phyloP scores from a whole-genome alignment of 495 filamentous ascomycete genomes.

The Penicillium robsamsonii region DNA sequence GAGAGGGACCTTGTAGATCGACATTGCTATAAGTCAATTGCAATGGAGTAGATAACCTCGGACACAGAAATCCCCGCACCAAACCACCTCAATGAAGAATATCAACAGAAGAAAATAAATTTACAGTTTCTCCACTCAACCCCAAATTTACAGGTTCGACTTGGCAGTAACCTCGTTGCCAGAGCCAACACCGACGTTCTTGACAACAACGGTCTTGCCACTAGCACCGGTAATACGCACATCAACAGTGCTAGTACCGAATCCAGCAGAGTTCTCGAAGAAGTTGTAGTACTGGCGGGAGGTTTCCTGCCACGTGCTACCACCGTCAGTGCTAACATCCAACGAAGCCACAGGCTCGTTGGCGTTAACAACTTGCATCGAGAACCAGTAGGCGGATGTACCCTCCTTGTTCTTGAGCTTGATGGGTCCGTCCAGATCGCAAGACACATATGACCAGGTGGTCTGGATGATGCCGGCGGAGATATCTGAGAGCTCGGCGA shows the following conservation, averaged over 20 bases:
- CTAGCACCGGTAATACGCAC: conserved; percentile 52
- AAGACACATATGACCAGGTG: conserved; percentile 50
- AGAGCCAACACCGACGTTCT: conserved; percentile 26
- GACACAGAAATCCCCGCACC: background rate
- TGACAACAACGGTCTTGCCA: conserved; percentile 39
- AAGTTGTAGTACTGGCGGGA: conserved; percentile 56
- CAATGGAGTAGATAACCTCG: background rate
- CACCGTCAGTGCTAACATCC: conserved; percentile 58
- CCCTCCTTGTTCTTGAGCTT: conserved; percentile 57
- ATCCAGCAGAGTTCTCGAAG: conserved; percentile 55
- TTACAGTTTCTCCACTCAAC: background rate
- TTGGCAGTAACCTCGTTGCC: conserved; percentile 25
- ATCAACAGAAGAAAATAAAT: conserved; percentile 1
- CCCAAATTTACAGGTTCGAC: conserved; percentile 26
- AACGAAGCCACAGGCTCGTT: conserved; percentile 51
- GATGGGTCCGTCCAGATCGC: conserved; percentile 50
- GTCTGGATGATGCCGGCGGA: conserved; percentile 54
- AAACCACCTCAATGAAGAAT: background rate
- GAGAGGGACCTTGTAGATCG: background rate
- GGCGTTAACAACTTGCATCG: conserved; percentile 59
- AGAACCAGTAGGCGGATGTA: conserved; percentile 53
- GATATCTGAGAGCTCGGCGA: conserved; percentile 45
- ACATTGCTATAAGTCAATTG: background rate
- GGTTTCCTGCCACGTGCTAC: conserved; percentile 51
- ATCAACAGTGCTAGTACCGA: conserved; percentile 50